phyloP scores from a whole-genome alignment of 2,329 filamentous ascomycete species.

The Aspergillus puulaauensis region DNA sequence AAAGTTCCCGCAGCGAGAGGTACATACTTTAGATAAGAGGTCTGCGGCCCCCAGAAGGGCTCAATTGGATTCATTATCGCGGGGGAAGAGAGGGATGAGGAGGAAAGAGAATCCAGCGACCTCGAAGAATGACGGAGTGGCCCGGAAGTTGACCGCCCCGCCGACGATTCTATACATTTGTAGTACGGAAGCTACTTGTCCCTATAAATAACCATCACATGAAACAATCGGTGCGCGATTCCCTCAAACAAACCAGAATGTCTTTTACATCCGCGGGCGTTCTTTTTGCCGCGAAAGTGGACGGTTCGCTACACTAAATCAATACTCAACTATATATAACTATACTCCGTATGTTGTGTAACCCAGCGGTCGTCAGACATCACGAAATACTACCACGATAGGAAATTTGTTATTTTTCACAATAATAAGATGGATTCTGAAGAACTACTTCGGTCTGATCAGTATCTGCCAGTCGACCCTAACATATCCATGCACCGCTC shows the following conservation, averaged over 20 bases:
- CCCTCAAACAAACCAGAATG: too few species aligned
- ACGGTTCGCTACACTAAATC: too few species aligned
- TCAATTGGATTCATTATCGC: background rate
- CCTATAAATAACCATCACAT: background rate
- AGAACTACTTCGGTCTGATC: background rate
- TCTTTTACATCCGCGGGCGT: too few species aligned
- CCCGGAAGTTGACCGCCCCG: slow-evolving; percentile 1
- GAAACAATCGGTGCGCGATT: too few species aligned
- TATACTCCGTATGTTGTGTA: too few species aligned
- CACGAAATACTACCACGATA: too few species aligned
- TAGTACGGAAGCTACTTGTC: too few species aligned
- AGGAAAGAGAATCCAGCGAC: background rate
- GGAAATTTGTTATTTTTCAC: too few species aligned
- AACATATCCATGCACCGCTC: slow-evolving; percentile 58
- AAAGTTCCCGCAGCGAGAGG: background rate
- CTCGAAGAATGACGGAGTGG: background rate
- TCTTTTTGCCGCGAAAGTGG: too few species aligned
- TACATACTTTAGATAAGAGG: slow-evolving; percentile 31
- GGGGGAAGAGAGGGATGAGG: background rate
- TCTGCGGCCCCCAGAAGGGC: slow-evolving; percentile 29
- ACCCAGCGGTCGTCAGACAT: too few species aligned
- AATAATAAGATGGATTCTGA: background rate
- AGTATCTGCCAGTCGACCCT: slow-evolving; percentile 39
- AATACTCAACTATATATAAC: too few species aligned
- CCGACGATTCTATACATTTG: background rate